These are phyloP conservation scores for Claviceps pazoutovae DNA, from an alignment of 2,329 filamentous ascomycete species.

Conservation along the genomic window DNA sequence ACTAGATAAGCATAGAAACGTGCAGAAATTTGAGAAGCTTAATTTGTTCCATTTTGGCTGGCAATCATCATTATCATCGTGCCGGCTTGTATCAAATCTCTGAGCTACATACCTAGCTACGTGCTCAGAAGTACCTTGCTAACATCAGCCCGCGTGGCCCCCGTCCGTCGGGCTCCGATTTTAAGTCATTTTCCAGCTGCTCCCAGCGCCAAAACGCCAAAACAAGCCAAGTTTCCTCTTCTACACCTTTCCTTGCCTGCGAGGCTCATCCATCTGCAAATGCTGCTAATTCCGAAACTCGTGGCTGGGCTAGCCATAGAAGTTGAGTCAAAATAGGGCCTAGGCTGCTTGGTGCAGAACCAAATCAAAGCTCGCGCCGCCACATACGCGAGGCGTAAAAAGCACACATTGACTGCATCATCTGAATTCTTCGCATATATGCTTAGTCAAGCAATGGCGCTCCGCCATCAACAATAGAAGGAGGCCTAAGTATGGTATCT, in stretches of 20 bases:
- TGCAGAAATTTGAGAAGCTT: too few species aligned
- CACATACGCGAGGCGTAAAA: background rate
- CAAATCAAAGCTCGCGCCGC: background rate
- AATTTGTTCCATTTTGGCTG: too few species aligned
- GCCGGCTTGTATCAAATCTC: too few species aligned
- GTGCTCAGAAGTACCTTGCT: constrained; percentile 1
- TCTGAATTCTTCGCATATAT: constrained; percentile 5
- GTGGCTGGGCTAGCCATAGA: too few species aligned
- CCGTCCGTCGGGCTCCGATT: constrained; percentile 2
- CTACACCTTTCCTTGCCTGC: too few species aligned
- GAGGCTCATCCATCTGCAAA: too few species aligned
- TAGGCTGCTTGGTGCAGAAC: background rate
- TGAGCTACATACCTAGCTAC: background rate
- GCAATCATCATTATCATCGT: too few species aligned
- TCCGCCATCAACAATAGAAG: constrained; percentile 7
- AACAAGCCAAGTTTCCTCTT: background rate
- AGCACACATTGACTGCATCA: constrained; percentile 1
- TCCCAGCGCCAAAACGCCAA: background rate
- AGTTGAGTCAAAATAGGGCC: too few species aligned
- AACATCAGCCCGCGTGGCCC: background rate
- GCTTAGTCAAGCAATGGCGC: constrained; percentile 6
- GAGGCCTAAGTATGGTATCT: constrained; percentile 20
- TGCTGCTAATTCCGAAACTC: too few species aligned
- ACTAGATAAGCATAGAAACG: too few species aligned
- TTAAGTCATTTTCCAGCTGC: background rate